These are phyloP conservation scores for Paraphysoderma sedebokerense DNA, from an alignment of 371 early-diverging fungal species.

Conservation along the genomic window DNA sequence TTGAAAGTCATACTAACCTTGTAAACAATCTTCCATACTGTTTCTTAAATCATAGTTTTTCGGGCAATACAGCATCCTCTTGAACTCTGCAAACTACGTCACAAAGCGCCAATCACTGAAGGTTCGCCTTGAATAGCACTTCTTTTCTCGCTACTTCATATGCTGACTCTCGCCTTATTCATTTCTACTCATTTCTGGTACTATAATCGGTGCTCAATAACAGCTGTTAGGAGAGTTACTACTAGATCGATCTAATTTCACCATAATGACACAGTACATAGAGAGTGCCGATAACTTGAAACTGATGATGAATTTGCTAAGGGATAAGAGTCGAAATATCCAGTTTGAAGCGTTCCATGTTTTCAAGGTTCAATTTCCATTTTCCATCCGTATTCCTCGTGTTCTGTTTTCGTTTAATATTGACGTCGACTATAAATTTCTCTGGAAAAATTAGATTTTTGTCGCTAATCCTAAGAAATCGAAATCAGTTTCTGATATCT, in stretches of 20 bases:
- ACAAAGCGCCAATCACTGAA: slow-evolving; percentile 94
- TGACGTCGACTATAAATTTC: neutral
- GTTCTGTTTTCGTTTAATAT: neutral
- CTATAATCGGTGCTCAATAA: no score
- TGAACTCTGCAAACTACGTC: slow-evolving; percentile 86
- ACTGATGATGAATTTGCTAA: slow-evolving; percentile 89
- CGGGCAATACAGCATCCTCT: slow-evolving; percentile 60
- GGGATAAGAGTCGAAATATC: slow-evolving; percentile 87
- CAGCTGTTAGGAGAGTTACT: slow-evolving; percentile 91
- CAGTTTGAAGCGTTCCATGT: slow-evolving; percentile 99
- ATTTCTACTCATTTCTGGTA: neutral
- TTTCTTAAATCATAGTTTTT: slow-evolving; percentile 77
- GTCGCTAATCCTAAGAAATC: slow-evolving; percentile 96
- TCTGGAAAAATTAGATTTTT: slow-evolving; percentile 77
- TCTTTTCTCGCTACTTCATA: neutral
- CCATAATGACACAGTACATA: slow-evolving; percentile 89
- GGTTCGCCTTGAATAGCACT: slow-evolving; percentile 25
- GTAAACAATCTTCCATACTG: neutral
- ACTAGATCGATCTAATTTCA: slow-evolving; percentile 85
- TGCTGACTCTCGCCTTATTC: no score
- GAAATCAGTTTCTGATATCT: slow-evolving; percentile 73
- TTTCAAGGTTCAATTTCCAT: slow-evolving; percentile 53
- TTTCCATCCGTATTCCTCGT: neutral
- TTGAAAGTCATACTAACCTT: slow-evolving; percentile 7
- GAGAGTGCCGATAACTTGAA: slow-evolving; percentile 80